Conservation (phyloP, 1,139 yeast species). For the Nakaseomyces uthaithaninus region DNA sequence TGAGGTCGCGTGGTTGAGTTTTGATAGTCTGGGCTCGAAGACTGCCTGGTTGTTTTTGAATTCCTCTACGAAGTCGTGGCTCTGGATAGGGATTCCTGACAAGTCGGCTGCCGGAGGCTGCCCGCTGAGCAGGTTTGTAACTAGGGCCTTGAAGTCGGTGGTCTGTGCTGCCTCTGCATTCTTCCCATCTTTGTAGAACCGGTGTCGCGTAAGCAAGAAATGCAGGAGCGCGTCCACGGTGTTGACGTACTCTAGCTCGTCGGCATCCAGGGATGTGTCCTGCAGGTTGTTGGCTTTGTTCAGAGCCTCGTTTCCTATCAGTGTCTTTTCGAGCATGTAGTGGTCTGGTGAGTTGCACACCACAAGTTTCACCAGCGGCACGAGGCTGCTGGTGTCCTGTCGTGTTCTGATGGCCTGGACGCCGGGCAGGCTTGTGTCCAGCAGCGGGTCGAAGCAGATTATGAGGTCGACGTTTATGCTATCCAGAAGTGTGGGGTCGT, state of each 20-base stretch:
- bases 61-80: not conserved
- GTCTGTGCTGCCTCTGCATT: not conserved
- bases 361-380: slow-evolving; percentile 30
- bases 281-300: not conserved
- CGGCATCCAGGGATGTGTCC: slow-evolving; percentile 9
- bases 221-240: slow-evolving; percentile 22
- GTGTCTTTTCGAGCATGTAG: slow-evolving; percentile 18
- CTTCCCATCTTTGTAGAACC: not conserved
- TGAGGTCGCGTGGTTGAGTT: slow-evolving; percentile 13
- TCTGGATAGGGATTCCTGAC: slow-evolving; percentile 10
- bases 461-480: slow-evolving; percentile 38
- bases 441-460: slow-evolving; percentile 49
- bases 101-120: slow-evolving; percentile 15
- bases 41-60: slow-evolving; percentile 10
- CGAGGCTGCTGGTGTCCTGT: not conserved
- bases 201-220: slow-evolving; percentile 15
- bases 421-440: slow-evolving; percentile 37
- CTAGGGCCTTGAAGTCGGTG: slow-evolving; percentile 11
- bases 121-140: slow-evolving; percentile 6
- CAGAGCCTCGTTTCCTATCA: not conserved
- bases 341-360: slow-evolving; percentile 39
- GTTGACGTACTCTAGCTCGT: slow-evolving; percentile 15
- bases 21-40: slow-evolving; percentile 13
- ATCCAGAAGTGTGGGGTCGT: slow-evolving; percentile 28
- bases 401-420: slow-evolving; percentile 19